These are phyloP conservation scores for Zizania palustris DNA, from an alignment of 202 grass and related monocot genomes.

Conservation along the genomic window DNA sequence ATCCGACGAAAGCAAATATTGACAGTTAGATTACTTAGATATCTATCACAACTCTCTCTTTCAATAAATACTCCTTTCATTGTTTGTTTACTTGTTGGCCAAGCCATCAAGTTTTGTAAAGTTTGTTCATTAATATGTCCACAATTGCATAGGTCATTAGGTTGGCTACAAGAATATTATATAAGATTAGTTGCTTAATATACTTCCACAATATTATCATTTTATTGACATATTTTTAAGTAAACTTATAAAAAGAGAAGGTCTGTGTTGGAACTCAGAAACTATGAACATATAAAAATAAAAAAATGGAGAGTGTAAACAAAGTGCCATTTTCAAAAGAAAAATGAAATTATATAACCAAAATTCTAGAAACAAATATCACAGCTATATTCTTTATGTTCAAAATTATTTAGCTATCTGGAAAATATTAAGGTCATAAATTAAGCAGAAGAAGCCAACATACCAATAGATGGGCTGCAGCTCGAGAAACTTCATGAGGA, in stretches of 20 bases:
- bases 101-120: not conserved
- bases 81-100: too few species aligned
- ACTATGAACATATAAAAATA: not conserved
- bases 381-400: not conserved
- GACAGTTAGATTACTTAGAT: not conserved
- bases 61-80: not conserved
- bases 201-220: not conserved
- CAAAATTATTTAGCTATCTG: constrained; percentile 21
- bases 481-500: constrained; percentile 83
- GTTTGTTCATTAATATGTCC: not conserved
- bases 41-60: not conserved
- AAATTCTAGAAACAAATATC: not conserved
- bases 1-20: constrained; percentile 32
- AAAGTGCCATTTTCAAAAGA: constrained; percentile 15
- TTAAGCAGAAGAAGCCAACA: constrained; percentile 31
- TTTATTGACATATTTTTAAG: not conserved
- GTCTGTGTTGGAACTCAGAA: not conserved
- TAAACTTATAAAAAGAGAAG: not conserved
- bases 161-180: not conserved
- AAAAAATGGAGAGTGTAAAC: not conserved
- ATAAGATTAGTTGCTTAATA: not conserved
- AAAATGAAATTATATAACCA: constrained; percentile 10
- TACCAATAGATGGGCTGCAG: constrained; percentile 79
- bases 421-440: constrained; percentile 38
- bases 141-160: not conserved